A percentile compares a stretch with the other conserved stretches of the same genome.
Conservation (phyloP, 441 rosid genomes). For the Populus trichocarpa region DNA sequence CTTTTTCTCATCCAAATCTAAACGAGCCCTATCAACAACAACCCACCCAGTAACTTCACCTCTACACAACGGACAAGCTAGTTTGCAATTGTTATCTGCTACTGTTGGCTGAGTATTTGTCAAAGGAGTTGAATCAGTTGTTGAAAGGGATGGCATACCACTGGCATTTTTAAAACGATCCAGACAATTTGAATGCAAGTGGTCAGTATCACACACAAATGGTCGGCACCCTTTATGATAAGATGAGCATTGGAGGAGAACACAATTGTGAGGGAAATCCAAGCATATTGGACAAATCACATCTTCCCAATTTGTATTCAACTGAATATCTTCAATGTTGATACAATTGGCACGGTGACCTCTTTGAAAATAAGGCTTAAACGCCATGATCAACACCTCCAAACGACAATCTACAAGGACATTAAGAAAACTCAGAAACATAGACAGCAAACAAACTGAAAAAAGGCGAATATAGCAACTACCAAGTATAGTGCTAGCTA, state of each 20-base stretch:
- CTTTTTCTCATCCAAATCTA: constrained; percentile 58
- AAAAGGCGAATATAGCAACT: not conserved
- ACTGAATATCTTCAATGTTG: constrained; percentile 44
- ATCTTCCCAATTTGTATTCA: constrained; percentile 65
- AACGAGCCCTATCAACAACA: constrained; percentile 65
- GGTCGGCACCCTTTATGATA: constrained; percentile 81
- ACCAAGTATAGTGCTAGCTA: constrained; percentile 12
- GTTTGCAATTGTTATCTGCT: constrained; percentile 48
- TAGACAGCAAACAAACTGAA: not conserved
- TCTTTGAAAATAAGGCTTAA: constrained; percentile 34
- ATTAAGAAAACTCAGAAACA: constrained; percentile 6
- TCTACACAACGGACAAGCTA: constrained; percentile 86
- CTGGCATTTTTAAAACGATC: constrained; percentile 79
- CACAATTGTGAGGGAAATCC: constrained; percentile 87
- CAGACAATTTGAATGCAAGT: constrained; percentile 86
- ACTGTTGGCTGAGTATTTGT: constrained; percentile 27
- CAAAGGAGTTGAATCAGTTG: constrained; percentile 34
- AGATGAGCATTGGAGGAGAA: constrained; percentile 86
- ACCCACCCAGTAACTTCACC: constrained; percentile 93
- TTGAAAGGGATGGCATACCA: constrained; percentile 55
- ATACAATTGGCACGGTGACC: constrained; percentile 26
- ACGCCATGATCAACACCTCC: constrained; percentile 40
- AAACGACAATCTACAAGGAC: constrained; percentile 23
- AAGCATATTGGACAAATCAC: constrained; percentile 90
- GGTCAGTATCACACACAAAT: constrained; percentile 80